Conservation (phyloP, 768 basidiomycete genomes). For the Crucibulum laeve region DNA sequence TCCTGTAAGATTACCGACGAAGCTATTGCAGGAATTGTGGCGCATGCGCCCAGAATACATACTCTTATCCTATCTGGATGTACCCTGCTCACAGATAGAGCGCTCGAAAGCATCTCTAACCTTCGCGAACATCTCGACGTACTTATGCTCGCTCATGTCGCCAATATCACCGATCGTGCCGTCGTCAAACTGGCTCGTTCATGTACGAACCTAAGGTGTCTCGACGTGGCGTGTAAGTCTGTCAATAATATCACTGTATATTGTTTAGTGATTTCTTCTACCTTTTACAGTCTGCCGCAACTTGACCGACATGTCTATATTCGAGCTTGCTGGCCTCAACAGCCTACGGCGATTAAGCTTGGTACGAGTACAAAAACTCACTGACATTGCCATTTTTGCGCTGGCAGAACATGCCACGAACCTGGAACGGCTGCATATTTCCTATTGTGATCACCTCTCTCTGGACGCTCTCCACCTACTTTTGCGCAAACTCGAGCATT, state of each 20-base stretch:
- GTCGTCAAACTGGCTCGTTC: constrained; percentile 63
- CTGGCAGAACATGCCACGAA: constrained; percentile 67
- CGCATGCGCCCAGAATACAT: constrained; percentile 73
- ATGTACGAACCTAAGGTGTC: constrained; percentile 71
- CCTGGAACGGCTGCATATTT: constrained; percentile 80
- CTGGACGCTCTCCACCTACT: constrained; percentile 73
- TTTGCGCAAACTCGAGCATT: constrained; percentile 48
- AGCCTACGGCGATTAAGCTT: constrained; percentile 74
- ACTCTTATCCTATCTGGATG: constrained; percentile 79
- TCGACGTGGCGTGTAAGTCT: constrained; percentile 83
- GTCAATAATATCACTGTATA: constrained; percentile 5
- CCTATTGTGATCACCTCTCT: constrained; percentile 80
- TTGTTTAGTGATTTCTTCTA: constrained; percentile 3
- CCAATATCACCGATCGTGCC: constrained; percentile 74
- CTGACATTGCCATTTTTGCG: constrained; percentile 77
- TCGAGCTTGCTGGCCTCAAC: constrained; percentile 69
- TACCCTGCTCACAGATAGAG: constrained; percentile 63
- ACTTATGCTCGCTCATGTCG: constrained; percentile 76
- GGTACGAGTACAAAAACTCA: constrained; percentile 76
- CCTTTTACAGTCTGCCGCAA: constrained; percentile 64
- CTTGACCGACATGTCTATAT: constrained; percentile 81
- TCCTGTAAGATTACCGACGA: constrained; percentile 74
- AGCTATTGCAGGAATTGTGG: constrained; percentile 70
- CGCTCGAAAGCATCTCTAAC: constrained; percentile 61
- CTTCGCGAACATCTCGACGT: constrained; percentile 76